Evolutionary conservation across 768 basidiomycete species (phyloP).

Genomic region (Mrakia blollopis): DNA sequence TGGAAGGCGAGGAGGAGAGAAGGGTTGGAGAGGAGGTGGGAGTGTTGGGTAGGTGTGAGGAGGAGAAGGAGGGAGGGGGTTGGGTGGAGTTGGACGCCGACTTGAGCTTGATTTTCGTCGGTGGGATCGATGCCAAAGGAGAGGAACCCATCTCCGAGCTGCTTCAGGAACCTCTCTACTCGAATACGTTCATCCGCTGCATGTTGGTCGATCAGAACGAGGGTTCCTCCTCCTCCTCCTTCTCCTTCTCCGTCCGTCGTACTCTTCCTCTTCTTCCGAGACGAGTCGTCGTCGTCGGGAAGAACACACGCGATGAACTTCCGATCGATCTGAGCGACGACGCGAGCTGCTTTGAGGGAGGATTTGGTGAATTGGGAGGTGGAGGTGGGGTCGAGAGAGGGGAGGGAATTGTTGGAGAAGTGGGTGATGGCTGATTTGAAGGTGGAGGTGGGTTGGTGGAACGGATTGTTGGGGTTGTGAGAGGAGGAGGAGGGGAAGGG

Average conservation of each 20-base stretch:
- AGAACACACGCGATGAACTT: conserved; percentile 78
- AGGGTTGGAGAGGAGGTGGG: background rate
- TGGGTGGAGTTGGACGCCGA: background rate
- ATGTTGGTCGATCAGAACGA: conserved; percentile 91
- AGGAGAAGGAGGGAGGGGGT: conserved; percentile 8
- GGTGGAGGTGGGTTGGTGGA: background rate
- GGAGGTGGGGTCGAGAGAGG: background rate
- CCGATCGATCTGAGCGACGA: conserved; percentile 79
- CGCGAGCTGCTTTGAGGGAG: conserved; percentile 47
- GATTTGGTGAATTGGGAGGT: background rate
- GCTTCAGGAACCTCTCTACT: conserved; percentile 73
- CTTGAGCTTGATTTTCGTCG: background rate
- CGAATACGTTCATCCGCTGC: conserved; percentile 95
- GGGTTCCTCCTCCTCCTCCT: conserved; percentile 35
- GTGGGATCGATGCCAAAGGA: conserved; percentile 1
- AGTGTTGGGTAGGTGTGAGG: conserved; percentile 13
- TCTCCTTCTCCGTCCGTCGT: too few species aligned
- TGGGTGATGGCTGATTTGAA: background rate
- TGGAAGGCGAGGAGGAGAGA: conserved; percentile 1
- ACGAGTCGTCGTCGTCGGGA: conserved; percentile 34
- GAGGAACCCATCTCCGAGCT: conserved; percentile 61
- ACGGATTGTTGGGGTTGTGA: too few species aligned
- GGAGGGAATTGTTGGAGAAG: background rate
- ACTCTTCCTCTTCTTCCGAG: background rate
- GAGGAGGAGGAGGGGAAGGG: background rate